These are phyloP conservation scores for Moesziomyces sp. DNA, from an alignment of 1,284 basidiomycete genomes.

Conservation along the genomic window DNA sequence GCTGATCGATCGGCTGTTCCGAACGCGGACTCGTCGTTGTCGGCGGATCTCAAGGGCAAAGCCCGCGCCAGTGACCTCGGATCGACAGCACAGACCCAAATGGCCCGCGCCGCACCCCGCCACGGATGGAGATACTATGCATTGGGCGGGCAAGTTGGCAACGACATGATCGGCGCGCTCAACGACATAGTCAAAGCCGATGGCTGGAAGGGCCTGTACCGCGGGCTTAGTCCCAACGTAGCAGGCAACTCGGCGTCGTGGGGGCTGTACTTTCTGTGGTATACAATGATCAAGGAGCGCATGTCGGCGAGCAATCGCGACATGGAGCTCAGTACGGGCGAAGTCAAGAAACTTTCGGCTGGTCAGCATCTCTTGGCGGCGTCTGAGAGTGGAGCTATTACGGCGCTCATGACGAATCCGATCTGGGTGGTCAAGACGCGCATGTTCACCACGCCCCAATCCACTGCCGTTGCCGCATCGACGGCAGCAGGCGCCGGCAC, in stretches of 20 bases:
- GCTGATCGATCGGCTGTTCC: not conserved
- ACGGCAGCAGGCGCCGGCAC: not conserved
- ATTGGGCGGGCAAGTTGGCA: conserved; percentile 69
- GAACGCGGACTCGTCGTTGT: too few relatives aligned
- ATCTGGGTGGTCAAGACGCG: conserved; percentile 98
- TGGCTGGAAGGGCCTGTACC: conserved; percentile 88
- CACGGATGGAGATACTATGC: conserved; percentile 47
- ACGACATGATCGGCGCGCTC: conserved; percentile 80
- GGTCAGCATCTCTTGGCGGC: conserved; percentile 87
- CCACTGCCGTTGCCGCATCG: conserved; percentile 13
- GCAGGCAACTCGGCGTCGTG: conserved; percentile 96
- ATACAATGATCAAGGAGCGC: conserved; percentile 87
- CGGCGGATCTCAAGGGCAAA: conserved; percentile 33
- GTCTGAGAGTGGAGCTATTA: conserved; percentile 90
- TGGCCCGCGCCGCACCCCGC: not conserved
- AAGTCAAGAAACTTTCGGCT: conserved; percentile 73
- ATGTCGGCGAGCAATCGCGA: conserved; percentile 49
- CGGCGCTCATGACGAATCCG: conserved; percentile 94
- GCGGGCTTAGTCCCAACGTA: conserved; percentile 89
- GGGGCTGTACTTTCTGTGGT: conserved; percentile 99
- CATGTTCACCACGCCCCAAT: conserved; percentile 85
- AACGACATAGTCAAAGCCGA: conserved; percentile 79
- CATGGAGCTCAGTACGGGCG: conserved; percentile 15
- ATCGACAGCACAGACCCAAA: not conserved
- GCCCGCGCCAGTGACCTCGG: conserved; percentile 11